Evolutionary conservation across 1,284 basidiomycete genomes (phyloP).

Genomic region (Erythrobasidium hasegawianum): DNA sequence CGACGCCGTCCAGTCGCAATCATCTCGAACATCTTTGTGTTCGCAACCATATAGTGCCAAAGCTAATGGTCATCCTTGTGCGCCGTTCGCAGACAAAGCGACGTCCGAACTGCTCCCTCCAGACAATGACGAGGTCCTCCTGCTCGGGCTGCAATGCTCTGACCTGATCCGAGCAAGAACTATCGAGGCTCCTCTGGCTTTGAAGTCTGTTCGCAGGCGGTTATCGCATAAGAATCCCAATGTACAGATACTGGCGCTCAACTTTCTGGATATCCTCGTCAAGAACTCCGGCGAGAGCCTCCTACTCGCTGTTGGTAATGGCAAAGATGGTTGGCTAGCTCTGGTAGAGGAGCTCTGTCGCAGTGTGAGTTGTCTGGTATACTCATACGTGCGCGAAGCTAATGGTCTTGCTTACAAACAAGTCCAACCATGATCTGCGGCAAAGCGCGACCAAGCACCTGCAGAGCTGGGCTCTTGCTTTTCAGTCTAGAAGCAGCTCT

Average conservation of each 20-base stretch:
- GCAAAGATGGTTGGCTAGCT: conserved; percentile 38
- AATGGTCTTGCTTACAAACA: conserved; percentile 39
- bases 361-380: conserved; percentile 58
- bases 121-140: conserved; percentile 40
- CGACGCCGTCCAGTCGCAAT: not conserved
- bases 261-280: conserved; percentile 80
- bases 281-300: conserved; percentile 98
- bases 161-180: conserved; percentile 93
- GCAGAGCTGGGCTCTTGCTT: conserved; percentile 90
- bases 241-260: conserved; percentile 39
- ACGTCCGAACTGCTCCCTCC: conserved; percentile 79
- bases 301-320: conserved; percentile 64
- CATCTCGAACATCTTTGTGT: no score
- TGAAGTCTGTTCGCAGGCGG: conserved; percentile 81
- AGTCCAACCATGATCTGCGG: conserved; percentile 76
- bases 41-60: no score
- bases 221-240: conserved; percentile 94
- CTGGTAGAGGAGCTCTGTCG: conserved; percentile 85
- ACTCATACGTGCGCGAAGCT: not conserved
- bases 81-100: conserved; percentile 73
- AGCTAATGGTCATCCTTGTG: not conserved
- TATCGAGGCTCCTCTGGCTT: conserved; percentile 76
- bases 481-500: conserved; percentile 63
- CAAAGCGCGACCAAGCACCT: conserved; percentile 71
- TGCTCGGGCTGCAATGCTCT: conserved; percentile 81